phyloP scores from a whole-genome alignment of 352 stramenopile genomes.

The Phytopythium oedochilum region DNA sequence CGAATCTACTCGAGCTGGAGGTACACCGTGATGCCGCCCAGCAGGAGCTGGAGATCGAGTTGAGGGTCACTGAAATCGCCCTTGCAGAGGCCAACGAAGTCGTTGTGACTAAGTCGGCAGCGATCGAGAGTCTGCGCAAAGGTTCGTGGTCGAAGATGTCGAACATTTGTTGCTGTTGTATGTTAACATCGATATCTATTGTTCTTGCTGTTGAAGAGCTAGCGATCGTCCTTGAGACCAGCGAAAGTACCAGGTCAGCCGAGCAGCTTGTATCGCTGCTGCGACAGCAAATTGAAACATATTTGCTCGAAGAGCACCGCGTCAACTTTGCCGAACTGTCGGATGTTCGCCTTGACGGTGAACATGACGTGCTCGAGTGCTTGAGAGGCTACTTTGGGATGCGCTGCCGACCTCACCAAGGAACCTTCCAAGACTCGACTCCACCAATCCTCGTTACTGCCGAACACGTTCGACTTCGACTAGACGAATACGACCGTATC shows the following conservation, averaged over 20 bases:
- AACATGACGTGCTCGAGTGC: conserved; percentile 29
- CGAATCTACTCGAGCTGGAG: conserved; percentile 1
- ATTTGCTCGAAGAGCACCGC: conserved; percentile 36
- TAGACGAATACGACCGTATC: conserved; percentile 24
- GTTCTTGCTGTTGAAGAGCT: conserved; percentile 18
- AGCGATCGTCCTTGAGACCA: conserved; percentile 18
- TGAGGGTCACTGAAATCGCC: conserved; percentile 10
- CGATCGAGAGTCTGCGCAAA: conserved; percentile 55
- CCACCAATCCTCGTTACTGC: conserved; percentile 6
- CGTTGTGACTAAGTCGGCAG: conserved; percentile 28
- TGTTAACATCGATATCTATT: neutral
- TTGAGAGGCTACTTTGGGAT: conserved; percentile 32
- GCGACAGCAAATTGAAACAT: conserved; percentile 46
- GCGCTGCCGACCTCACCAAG: conserved; percentile 13
- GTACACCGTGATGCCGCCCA: neutral
- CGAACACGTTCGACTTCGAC: conserved; percentile 15
- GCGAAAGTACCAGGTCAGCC: conserved; percentile 12
- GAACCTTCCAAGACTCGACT: neutral
- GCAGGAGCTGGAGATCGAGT: conserved; percentile 4
- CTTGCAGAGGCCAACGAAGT: conserved; percentile 27
- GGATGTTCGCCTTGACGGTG: conserved; percentile 19
- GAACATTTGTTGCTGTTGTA: too few species aligned
- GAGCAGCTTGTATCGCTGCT: conserved; percentile 30
- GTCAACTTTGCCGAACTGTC: conserved; percentile 17
- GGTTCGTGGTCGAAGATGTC: conserved; percentile 12